Percentiles rank a stretch among this genome's conserved stretches.
Evolutionary conservation across 192 early-diverging fungal genomes (phyloP).

Genomic region (Chytriomyces hyalinus): DNA sequence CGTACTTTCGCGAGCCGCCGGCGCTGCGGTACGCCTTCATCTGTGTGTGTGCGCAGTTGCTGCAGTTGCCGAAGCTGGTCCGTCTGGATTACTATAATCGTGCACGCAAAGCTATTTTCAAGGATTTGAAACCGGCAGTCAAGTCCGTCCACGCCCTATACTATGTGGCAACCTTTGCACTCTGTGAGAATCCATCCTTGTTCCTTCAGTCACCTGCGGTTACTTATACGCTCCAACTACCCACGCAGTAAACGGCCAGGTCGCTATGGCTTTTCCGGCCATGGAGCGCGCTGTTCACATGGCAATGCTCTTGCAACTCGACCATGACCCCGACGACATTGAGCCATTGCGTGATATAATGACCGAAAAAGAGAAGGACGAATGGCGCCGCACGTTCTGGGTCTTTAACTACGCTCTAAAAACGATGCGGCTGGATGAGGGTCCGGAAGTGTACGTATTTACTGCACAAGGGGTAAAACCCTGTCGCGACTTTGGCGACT

Average conservation of each 20-base stretch:
- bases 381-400: neutral
- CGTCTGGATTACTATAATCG: neutral
- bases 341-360: neutral
- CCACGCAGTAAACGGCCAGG: neutral
- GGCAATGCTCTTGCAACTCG: neutral
- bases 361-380: neutral
- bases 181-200: neutral
- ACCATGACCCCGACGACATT: neutral
- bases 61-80: neutral
- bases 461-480: neutral
- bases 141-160: neutral
- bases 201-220: too few species aligned
- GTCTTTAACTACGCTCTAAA: neutral
- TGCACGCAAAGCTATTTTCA: neutral
- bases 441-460: neutral
- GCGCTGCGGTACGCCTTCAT: neutral
- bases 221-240: too few species aligned
- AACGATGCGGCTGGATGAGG: neutral
- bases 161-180: neutral
- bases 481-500: neutral
- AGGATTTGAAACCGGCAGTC: neutral
- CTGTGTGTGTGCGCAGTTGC: neutral
- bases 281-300: neutral
- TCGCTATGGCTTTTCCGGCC: neutral
- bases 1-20: neutral